Evolutionary conservation across 2,329 filamentous ascomycete species (phyloP).

Genomic region (Colletotrichum sidae): DNA sequence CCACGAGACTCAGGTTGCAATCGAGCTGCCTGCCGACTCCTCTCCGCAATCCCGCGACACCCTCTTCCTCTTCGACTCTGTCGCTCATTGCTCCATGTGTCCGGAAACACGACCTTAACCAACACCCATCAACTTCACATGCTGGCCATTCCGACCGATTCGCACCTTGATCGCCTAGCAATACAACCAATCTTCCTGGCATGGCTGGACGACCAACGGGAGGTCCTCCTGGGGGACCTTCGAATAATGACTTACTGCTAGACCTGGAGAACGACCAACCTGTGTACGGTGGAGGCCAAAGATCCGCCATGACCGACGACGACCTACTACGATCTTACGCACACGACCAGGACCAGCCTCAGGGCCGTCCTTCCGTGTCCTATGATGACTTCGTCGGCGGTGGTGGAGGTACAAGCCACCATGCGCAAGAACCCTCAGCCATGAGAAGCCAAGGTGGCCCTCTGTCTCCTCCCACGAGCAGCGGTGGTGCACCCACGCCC

Average conservation of each 20-base stretch:
- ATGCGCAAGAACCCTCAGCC: slow-evolving; percentile 58
- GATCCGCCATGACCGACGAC: slow-evolving; percentile 83
- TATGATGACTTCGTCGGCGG: slow-evolving; percentile 94
- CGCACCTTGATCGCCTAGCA: slow-evolving; percentile 41
- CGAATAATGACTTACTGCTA: slow-evolving; percentile 73
- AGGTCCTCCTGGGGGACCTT: slow-evolving; percentile 61
- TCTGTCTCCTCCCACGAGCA: slow-evolving; percentile 33
- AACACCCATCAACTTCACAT: slow-evolving; percentile 42
- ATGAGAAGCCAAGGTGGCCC: slow-evolving; percentile 48
- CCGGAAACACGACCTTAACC: slow-evolving; percentile 26
- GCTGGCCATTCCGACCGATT: slow-evolving; percentile 44
- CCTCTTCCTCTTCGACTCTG: slow-evolving; percentile 17
- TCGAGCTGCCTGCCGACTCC: slow-evolving; percentile 6
- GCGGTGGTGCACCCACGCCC: slow-evolving; percentile 49
- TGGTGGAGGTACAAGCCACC: slow-evolving; percentile 43
- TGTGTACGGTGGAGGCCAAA: slow-evolving; percentile 79
- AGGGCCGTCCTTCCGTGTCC: slow-evolving; percentile 84
- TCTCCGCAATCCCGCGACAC: background rate
- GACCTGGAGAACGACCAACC: slow-evolving; percentile 80
- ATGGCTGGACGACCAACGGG: slow-evolving; percentile 70
- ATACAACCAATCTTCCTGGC: slow-evolving; percentile 55
- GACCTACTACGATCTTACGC: slow-evolving; percentile 81
- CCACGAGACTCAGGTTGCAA: slow-evolving; percentile 23
- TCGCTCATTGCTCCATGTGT: slow-evolving; percentile 31
- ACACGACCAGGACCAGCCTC: slow-evolving; percentile 71